Evolutionary conservation across 2,329 filamentous ascomycete genomes (phyloP).

Genomic region (Phialocephala sp.): DNA sequence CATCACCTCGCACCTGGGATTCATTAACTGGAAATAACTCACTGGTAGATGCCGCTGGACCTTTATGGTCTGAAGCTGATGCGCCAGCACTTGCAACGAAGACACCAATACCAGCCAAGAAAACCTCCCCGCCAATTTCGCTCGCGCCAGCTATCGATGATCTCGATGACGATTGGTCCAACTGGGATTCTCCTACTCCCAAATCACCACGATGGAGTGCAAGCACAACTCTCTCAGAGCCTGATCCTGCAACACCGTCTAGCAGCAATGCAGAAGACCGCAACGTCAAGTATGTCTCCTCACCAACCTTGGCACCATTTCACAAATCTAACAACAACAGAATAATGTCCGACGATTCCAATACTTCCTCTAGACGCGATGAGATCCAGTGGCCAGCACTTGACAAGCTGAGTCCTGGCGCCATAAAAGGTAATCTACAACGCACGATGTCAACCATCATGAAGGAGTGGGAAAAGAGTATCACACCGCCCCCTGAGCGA

Average conservation of each 20-base stretch:
- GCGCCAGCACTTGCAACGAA: slow-evolving; percentile 26
- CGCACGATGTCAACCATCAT: slow-evolving; percentile 84
- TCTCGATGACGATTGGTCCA: slow-evolving; percentile 67
- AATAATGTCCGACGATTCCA: slow-evolving; percentile 31
- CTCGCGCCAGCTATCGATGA: slow-evolving; percentile 37
- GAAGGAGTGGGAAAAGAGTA: slow-evolving; percentile 87
- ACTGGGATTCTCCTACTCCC: slow-evolving; percentile 64
- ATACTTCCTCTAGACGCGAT: slow-evolving; percentile 37
- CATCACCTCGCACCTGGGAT: slow-evolving; percentile 40
- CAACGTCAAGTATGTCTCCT: slow-evolving; percentile 37
- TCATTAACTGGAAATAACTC: slow-evolving; percentile 37
- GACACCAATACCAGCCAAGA: slow-evolving; percentile 31
- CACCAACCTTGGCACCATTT: slow-evolving; percentile 12
- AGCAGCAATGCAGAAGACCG: slow-evolving; percentile 31
- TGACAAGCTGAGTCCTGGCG: slow-evolving; percentile 66
- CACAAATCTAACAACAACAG: slow-evolving; percentile 30
- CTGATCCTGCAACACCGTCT: slow-evolving; percentile 35
- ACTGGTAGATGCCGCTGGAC: slow-evolving; percentile 33
- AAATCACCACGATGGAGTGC: slow-evolving; percentile 68
- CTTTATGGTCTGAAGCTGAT: slow-evolving; percentile 28
- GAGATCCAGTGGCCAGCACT: slow-evolving; percentile 47
- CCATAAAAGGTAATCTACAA: slow-evolving; percentile 79
- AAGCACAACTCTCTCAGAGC: slow-evolving; percentile 44
- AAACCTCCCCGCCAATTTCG: slow-evolving; percentile 34
- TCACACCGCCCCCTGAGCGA: slow-evolving; percentile 56